These are phyloP conservation scores for Didymella sp. DNA, from an alignment of 2,329 filamentous ascomycete species.

Conservation along the genomic window DNA sequence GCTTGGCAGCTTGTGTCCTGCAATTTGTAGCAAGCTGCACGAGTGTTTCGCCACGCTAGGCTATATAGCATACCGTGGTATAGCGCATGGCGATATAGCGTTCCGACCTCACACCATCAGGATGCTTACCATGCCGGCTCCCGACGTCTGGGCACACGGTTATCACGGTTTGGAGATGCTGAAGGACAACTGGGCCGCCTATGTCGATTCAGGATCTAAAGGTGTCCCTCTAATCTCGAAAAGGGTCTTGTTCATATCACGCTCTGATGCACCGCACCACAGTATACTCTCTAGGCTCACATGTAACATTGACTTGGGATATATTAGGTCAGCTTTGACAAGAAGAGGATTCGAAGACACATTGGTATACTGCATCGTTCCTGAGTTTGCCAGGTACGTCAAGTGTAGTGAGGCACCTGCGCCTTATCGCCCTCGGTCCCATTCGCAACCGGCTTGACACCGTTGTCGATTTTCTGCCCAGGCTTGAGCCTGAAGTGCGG, in stretches of 20 bases:
- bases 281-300: too few relatives aligned
- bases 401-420: slow-evolving; percentile 38
- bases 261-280: too few relatives aligned
- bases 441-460: slow-evolving; percentile 24
- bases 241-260: too few relatives aligned
- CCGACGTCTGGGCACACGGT: too few relatives aligned
- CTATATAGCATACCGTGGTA: too few relatives aligned
- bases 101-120: background rate
- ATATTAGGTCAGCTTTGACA: background rate
- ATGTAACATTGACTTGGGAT: too few relatives aligned
- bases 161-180: too few relatives aligned
- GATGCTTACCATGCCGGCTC: background rate
- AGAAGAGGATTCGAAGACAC: background rate
- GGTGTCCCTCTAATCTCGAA: too few relatives aligned
- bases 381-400: background rate
- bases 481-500: slow-evolving; percentile 52
- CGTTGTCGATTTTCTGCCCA: slow-evolving; percentile 38
- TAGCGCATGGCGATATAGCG: background rate
- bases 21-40: background rate
- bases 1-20: background rate
- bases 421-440: slow-evolving; percentile 30
- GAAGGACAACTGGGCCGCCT: too few relatives aligned
- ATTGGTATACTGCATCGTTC: background rate
- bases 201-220: too few relatives aligned
- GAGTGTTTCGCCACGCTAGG: background rate